Evolutionary conservation across 495 filamentous ascomycete species (phyloP).

Genomic region (Hypoxylon fuscum): DNA sequence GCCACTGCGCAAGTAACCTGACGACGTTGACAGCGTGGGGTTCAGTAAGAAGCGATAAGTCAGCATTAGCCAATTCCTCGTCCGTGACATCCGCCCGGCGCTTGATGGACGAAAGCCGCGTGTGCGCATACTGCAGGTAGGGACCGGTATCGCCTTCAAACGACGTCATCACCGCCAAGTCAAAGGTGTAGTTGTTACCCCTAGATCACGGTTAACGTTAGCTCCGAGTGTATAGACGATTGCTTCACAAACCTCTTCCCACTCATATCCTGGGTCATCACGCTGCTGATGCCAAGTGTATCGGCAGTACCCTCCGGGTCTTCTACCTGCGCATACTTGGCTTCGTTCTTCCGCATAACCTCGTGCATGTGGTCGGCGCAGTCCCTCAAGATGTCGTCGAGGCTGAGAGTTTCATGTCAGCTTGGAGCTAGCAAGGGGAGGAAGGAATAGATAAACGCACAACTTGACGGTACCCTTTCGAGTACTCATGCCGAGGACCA

Average conservation of each 20-base stretch:
- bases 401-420: slow-evolving; percentile 53
- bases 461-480: slow-evolving; percentile 63
- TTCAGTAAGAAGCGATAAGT: slow-evolving; percentile 67
- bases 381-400: slow-evolving; percentile 70
- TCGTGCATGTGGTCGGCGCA: slow-evolving; percentile 72
- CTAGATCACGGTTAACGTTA: slow-evolving; percentile 41
- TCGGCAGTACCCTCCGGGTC: slow-evolving; percentile 64
- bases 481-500: slow-evolving; percentile 70
- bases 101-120: slow-evolving; percentile 69
- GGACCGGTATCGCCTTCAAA: slow-evolving; percentile 77
- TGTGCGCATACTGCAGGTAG: slow-evolving; percentile 75
- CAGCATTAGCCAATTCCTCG: slow-evolving; percentile 64
- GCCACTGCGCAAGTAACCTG: slow-evolving; percentile 69
- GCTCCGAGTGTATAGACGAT: neutral
- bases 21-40: slow-evolving; percentile 67
- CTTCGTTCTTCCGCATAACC: slow-evolving; percentile 68
- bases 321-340: slow-evolving; percentile 68
- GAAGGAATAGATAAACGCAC: slow-evolving; percentile 20
- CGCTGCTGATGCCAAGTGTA: slow-evolving; percentile 67
- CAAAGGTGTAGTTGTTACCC: slow-evolving; percentile 70
- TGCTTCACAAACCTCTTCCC: slow-evolving; percentile 63
- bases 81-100: slow-evolving; percentile 61
- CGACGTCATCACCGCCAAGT: slow-evolving; percentile 71
- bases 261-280: slow-evolving; percentile 74
- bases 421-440: neutral